Evolutionary conservation across 176 grass and related monocot species (phyloP), one percentile per base, ranked within the genome.

Genomic region (Thalia dealbata): DNA sequence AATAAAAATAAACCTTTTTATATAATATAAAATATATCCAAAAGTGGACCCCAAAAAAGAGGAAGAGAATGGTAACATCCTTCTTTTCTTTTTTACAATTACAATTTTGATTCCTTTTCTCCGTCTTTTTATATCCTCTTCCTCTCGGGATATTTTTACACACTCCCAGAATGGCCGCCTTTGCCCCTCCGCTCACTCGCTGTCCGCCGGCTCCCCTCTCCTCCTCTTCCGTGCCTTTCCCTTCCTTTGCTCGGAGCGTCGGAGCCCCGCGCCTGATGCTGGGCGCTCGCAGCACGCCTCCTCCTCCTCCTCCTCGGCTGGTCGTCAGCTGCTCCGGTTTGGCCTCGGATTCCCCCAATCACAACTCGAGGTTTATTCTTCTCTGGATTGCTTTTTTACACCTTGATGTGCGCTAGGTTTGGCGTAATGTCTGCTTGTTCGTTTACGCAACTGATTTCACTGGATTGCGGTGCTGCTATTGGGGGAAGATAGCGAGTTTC

Each of bases 321-420:
- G n/a, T 75, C 41, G 73, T 62, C 18, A 23, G 56, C 41, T 63
- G 55, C 35, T 75, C 71, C 51, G 28, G 27, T 14, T 42, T 68
- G 18, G 65, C 35, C 9, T 68, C 65, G 38, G 70, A 72, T 72
- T 72, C 70, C 14, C 26, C 46, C 45, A 25, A 71, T 51, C 27
- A 27, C 66, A 22, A 12, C 23, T 18, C 26, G 21, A 72, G 70
- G 70, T 72, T 52, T 16, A 3, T 18, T 16, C 27, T 29, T 72
- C 27, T 10, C 4, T 30, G 3, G n/a, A 3, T 3, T 46, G 3
- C 28, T 9, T 12, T 28, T 52, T 28, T 18, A 50, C 11, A 3
- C 45, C 14, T 14, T 22, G 11, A 45, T 12, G 4, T 24, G 1
- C 26, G 12, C 4, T 29, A 64, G 1, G 24, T 64, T 29, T 13